Base-by-base conservation (phyloP, 495 filamentous ascomycete species). In the Penicillium lividum region DNA sequence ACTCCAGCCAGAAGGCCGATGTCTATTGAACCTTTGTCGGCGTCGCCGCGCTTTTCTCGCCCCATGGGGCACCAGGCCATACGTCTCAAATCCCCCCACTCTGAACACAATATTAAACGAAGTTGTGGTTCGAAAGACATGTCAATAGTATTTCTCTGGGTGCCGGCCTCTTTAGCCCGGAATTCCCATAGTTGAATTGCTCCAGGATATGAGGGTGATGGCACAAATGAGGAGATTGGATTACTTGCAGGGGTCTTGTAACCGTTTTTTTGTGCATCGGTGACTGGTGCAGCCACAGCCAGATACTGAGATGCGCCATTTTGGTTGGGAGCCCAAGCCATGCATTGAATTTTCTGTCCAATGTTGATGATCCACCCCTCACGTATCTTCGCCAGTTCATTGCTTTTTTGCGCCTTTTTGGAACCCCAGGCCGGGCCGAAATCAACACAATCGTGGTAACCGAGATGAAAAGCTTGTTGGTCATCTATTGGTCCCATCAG, bases 21-120 rank as follows among this genome's bases (percentile, higher is more conserved):
- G 30, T 57, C 68, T 48, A 70, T 69, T 15, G 54, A 42, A 18
- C 47, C 61, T 28, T 72, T 65, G 45, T 73, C 54, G 2, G 72
- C 67, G 31, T 79, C 73, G 2, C 72, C 68, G 44, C 69, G 67
- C 18, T 61, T 58, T 50, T 62, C 64, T 54, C 77, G 73, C 7
- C 72, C 71, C 62, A 84, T 71, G 31, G 82, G 84, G 62, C 86
- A 89, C 85, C 86, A 90, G 51, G 80, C 72, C 18, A 90, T 73
- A n/a, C 77, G 73, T 53, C 77, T 79, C 13, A 85, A 63, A 53
- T 81, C 71, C 4, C 86, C 88, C 85, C 87, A 90, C 7, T 85
- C 74, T 4, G 82, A 81, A 62, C 86, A 89, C 18, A 89, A 59
- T 4, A 81, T 76, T n/a, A 81, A 63, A 45, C 68, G 73, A 53